Base-by-base conservation (phyloP, 2,329 filamentous ascomycete genomes). In the Penicillium polonicum region DNA sequence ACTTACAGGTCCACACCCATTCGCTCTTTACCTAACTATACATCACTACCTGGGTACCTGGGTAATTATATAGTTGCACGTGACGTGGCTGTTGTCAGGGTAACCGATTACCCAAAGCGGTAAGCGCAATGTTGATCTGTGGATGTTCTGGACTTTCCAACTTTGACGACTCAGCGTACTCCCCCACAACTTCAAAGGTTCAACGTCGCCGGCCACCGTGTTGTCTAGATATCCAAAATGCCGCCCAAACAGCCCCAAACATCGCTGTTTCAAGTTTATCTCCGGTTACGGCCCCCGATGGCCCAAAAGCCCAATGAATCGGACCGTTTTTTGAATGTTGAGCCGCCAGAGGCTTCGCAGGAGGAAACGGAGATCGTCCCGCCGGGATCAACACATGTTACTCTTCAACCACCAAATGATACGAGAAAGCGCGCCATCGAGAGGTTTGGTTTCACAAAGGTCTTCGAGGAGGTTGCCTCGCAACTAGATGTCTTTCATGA, bases 401-500 rank as follows among this genome's bases (percentile, higher is more conserved):
- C 87, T 0, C 75, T 92, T 17, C 90, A 90, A 65, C 92, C 92
- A 0, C 90, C 91, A 2, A 89, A 87, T 61, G 93, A 97, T 60
- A 83, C 86, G 60, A 85, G 93, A 56, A 90, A 93, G 65, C 86
- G 92, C 45, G 92, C 92, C 1, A 86, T 97, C 36, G 94, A 99
- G 74, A 91, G 89, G 71, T 99, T 97, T 72, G 90, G 88, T 2
- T 99, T 99, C 71, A 99, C 94, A 0, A 86, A 86, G 61, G 92
- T 99, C 1, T 97, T 97, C 67, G 89, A 95, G 67, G 92, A 97
- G 70, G 82, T 89, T 68, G 87, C 91, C 2, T 85, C 84, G 7
- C 94, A 99, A 71, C 80, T 94, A 29, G 91, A 97, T 68, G 78
- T 99, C 10, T 97, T 99, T 71, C 83, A 91, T 64, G 88, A 88